Percentiles rank a stretch among this genome's conserved stretches.
phyloP scores from a whole-genome alignment of 257 asterid species.

The Solanum virginianum region DNA sequence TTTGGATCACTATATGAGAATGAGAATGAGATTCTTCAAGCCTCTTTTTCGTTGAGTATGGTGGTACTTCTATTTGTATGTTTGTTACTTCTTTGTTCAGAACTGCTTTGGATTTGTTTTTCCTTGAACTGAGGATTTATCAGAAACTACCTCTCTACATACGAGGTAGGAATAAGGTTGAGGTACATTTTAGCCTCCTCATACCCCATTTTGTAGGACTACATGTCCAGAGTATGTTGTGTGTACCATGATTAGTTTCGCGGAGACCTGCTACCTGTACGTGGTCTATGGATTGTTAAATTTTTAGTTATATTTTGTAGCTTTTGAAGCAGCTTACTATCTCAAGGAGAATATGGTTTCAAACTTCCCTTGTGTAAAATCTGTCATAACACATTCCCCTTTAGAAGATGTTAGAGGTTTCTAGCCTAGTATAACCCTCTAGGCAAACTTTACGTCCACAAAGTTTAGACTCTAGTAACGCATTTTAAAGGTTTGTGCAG shows the following conservation, averaged over 20 bases:
- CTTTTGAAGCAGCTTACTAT: neutral
- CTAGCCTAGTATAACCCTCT: neutral
- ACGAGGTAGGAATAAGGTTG: neutral
- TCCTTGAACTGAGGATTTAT: neutral
- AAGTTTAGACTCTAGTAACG: neutral
- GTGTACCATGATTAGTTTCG: neutral
- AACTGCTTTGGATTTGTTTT: too few species aligned
- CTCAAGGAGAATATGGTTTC: neutral
- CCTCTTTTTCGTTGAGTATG: neutral
- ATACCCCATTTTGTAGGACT: neutral
- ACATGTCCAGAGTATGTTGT: neutral
- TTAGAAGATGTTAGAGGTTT: neutral
- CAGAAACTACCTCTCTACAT: neutral
- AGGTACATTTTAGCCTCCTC: neutral
- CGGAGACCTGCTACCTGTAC: neutral
- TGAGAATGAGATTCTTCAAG: neutral
- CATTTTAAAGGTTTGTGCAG: neutral
- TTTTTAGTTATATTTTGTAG: neutral
- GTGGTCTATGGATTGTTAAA: neutral
- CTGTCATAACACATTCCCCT: neutral
- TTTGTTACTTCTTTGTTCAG: neutral
- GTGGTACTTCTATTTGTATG: neutral
- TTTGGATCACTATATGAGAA: neutral
- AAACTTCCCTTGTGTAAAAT: neutral
- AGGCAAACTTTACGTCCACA: neutral